Conservation (phyloP, 257 asterid genomes). For the Pogostemon cablin region DNA sequence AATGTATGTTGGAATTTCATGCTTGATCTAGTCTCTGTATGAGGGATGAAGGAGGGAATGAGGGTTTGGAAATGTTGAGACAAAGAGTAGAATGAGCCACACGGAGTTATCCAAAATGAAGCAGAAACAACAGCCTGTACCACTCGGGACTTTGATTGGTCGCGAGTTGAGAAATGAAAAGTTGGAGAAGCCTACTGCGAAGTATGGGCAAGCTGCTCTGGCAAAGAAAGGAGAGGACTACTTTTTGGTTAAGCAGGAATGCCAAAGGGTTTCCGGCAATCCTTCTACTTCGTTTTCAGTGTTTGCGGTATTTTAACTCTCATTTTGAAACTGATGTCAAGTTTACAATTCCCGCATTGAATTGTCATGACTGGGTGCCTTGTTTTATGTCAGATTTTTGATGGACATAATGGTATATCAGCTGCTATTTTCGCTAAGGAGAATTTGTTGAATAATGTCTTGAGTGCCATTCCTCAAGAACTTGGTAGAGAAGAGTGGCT, state of each 20-base stretch:
- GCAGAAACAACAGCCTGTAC: slow-evolving; percentile 71
- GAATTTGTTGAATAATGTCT: slow-evolving; percentile 76
- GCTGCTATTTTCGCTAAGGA: slow-evolving; percentile 97
- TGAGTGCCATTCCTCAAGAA: slow-evolving; percentile 85
- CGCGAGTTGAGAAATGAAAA: slow-evolving; percentile 79
- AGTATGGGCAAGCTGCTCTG: slow-evolving; percentile 80
- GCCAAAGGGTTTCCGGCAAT: slow-evolving; percentile 69
- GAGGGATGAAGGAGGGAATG: slow-evolving; percentile 43
- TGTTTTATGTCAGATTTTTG: slow-evolving; percentile 64
- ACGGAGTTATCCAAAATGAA: slow-evolving; percentile 61
- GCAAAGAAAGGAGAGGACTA: slow-evolving; percentile 96
- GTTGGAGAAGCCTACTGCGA: slow-evolving; percentile 70
- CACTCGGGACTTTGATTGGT: slow-evolving; percentile 81
- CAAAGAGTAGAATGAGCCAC: slow-evolving; percentile 52
- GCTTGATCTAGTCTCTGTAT: slow-evolving; percentile 22
- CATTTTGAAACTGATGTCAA: slow-evolving; percentile 22
- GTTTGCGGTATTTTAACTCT: slow-evolving; percentile 63
- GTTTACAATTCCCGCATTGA: neutral
- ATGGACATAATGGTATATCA: slow-evolving; percentile 97
- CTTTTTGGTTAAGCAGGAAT: slow-evolving; percentile 67
- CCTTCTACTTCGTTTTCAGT: slow-evolving; percentile 70
- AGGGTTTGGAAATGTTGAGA: slow-evolving; percentile 50
- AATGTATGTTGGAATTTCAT: slow-evolving; percentile 10
- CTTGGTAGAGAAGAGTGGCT: slow-evolving; percentile 92
- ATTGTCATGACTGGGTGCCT: slow-evolving; percentile 5